Evolutionary conservation across 805 yeast species (phyloP).

Genomic region (Wickerhamiella kurtzmanii): DNA sequence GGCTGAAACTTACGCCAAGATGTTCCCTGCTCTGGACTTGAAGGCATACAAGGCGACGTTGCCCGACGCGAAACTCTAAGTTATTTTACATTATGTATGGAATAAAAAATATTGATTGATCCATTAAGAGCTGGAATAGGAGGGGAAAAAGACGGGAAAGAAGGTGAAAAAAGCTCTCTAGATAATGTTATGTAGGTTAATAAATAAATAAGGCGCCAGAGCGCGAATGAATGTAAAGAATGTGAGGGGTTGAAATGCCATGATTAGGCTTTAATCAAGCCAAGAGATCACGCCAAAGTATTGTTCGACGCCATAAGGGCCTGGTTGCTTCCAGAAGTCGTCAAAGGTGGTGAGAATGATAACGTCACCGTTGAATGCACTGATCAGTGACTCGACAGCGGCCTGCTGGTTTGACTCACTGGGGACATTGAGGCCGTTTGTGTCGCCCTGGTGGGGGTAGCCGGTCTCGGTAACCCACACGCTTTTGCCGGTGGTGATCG

Average conservation of each 20-base stretch:
- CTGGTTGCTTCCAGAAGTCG: constrained; percentile 81
- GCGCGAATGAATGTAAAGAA: not conserved
- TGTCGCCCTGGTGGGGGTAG: constrained; percentile 62
- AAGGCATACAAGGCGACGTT: constrained; percentile 20
- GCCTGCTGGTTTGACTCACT: constrained; percentile 50
- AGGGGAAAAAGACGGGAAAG: constrained; percentile 1
- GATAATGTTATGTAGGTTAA: not conserved
- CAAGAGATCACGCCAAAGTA: constrained; percentile 46
- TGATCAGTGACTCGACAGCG: constrained; percentile 54
- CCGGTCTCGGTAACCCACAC: constrained; percentile 77
- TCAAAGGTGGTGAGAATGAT: constrained; percentile 65
- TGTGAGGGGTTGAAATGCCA: not conserved
- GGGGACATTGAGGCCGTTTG: constrained; percentile 66
- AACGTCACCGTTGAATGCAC: constrained; percentile 38
- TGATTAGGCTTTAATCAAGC: constrained; percentile 12
- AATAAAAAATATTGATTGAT: too few species aligned
- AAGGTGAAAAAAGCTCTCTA: not conserved
- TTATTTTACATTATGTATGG: not conserved
- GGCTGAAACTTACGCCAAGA: constrained; percentile 31
- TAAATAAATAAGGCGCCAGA: not conserved
- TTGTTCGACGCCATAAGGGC: constrained; percentile 75
- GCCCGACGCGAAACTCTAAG: constrained; percentile 1
- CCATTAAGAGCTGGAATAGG: too few species aligned
- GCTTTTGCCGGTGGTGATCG: constrained; percentile 39
- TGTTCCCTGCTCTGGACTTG: constrained; percentile 23